These are phyloP conservation scores for Ambrosia hybrid DNA, from an alignment of 140 eudicot species.

Conservation along the genomic window DNA sequence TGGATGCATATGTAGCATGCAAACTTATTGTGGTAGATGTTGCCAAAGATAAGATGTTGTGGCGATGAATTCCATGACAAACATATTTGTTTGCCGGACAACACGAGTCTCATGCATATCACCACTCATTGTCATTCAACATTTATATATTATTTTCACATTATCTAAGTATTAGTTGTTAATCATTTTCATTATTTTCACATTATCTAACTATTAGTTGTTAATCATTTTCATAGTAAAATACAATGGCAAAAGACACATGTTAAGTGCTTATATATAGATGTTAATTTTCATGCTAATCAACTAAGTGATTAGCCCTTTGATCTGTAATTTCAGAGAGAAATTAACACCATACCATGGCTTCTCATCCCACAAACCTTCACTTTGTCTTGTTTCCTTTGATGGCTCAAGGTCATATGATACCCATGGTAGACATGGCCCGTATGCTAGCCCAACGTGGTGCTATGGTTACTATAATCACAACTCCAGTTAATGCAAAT, in stretches of 20 bases:
- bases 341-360: conserved; percentile 19
- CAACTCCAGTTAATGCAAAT: conserved; percentile 40
- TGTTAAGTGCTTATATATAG: neutral
- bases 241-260: neutral
- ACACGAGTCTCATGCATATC: neutral
- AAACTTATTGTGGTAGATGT: neutral
- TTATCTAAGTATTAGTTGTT: neutral
- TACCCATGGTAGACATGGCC: conserved; percentile 59
- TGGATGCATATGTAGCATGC: no score
- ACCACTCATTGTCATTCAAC: neutral
- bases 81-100: neutral
- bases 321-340: neutral
- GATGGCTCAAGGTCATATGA: conserved; percentile 58
- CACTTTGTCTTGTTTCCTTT: conserved; percentile 46
- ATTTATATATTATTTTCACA: neutral
- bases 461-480: conserved; percentile 36
- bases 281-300: neutral
- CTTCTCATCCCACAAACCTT: conserved; percentile 28
- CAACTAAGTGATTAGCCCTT: neutral
- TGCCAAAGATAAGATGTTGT: neutral
- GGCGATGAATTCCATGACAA: conserved; percentile 4
- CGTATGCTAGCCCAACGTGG: conserved; percentile 45
- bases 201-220: neutral
- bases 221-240: neutral
- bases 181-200: neutral